These are phyloP conservation scores for Waltergamsia citrina DNA, from an alignment of 2,329 filamentous ascomycete species.

Conservation along the genomic window DNA sequence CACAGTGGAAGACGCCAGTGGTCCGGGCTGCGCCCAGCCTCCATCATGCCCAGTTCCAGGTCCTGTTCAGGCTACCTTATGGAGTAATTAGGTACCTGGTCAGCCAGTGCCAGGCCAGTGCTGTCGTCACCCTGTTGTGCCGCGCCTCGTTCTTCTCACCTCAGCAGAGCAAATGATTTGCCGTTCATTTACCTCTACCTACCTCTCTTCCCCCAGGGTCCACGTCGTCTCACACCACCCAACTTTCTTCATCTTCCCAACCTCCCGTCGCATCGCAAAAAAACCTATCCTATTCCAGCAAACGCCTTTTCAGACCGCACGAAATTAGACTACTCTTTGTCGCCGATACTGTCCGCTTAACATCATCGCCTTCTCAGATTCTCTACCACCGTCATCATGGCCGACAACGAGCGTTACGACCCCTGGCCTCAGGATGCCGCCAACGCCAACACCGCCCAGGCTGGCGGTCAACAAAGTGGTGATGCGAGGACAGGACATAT, in stretches of 20 bases:
- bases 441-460: constrained; percentile 56
- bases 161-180: constrained; percentile 12
- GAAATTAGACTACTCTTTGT: too few species aligned
- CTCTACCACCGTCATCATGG: constrained; percentile 36
- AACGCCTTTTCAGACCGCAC: too few species aligned
- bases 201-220: constrained; percentile 8
- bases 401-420: constrained; percentile 63
- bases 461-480: constrained; percentile 29
- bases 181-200: too few species aligned
- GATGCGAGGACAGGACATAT: constrained; percentile 54
- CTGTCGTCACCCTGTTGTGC: constrained; percentile 19
- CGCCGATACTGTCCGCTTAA: too few species aligned
- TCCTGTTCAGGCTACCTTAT: too few species aligned
- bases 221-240: background rate
- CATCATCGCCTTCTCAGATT: too few species aligned
- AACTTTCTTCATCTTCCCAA: constrained; percentile 1
- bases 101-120: constrained; percentile 2
- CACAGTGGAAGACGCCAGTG: too few species aligned
- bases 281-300: too few species aligned
- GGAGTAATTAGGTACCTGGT: too few species aligned
- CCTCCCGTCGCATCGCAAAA: background rate
- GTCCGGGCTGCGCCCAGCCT: too few species aligned
- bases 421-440: too few species aligned
- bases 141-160: constrained; percentile 12
- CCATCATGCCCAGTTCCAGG: too few species aligned